These are phyloP conservation scores for Leptographium lundbergii DNA, from an alignment of 2,329 filamentous ascomycete genomes.

Conservation along the genomic window DNA sequence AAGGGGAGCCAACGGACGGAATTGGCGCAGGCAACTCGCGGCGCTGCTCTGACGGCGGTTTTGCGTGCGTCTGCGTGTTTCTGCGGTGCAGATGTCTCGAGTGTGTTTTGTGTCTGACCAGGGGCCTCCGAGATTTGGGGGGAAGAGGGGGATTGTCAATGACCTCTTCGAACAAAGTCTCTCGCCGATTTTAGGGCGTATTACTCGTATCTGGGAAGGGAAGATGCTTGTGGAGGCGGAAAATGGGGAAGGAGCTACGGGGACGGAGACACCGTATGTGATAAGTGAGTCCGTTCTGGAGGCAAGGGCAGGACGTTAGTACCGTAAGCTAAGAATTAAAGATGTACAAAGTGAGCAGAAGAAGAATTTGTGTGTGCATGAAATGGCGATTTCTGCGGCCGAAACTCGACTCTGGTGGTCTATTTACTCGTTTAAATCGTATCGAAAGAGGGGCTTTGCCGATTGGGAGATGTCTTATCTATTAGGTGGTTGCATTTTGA, in stretches of 20 bases:
- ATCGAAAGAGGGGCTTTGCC: not conserved
- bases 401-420: too few relatives aligned
- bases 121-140: not conserved
- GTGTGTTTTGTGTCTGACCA: not conserved
- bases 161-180: not conserved
- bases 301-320: not conserved
- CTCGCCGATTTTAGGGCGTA: not conserved
- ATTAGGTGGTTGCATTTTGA: too few relatives aligned
- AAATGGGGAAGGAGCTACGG: not conserved
- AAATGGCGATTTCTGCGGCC: too few relatives aligned
- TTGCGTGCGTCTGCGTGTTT: not conserved
- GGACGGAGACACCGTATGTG: not conserved
- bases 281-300: not conserved
- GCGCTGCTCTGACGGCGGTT: not conserved
- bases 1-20: not conserved
- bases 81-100: not conserved
- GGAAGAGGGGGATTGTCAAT: not conserved
- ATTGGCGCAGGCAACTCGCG: not conserved
- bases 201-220: not conserved
- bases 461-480: not conserved
- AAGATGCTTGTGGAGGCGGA: not conserved
- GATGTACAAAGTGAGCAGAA: not conserved
- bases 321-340: not conserved
- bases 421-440: too few relatives aligned
- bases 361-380: not conserved